Conservation (phyloP, 306 rosid species). For the Rubus parviflorus region DNA sequence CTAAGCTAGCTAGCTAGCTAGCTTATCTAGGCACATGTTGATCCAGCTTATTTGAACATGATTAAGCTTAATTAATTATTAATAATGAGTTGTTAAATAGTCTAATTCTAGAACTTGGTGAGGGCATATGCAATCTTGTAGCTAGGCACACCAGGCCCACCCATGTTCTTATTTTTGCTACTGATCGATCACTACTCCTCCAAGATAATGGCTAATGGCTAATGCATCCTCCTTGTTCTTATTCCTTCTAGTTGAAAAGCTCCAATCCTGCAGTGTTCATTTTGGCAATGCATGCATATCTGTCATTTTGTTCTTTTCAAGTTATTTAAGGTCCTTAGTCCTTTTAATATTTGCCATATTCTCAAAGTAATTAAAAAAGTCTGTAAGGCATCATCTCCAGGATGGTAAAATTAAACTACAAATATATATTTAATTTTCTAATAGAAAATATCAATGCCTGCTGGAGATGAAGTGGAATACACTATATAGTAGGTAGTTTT, state of each 20-base stretch:
- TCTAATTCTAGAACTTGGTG: slow-evolving; percentile 20
- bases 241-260: neutral
- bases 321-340: slow-evolving; percentile 9
- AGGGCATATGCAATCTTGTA: slow-evolving; percentile 1
- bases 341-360: neutral
- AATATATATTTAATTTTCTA: neutral
- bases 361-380: neutral
- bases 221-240: neutral
- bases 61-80: neutral
- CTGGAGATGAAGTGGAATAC: neutral
- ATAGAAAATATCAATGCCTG: neutral
- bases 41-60: slow-evolving; percentile 10
- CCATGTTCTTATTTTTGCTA: slow-evolving; percentile 26
- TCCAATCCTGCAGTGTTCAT: slow-evolving; percentile 12
- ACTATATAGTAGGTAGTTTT: neutral
- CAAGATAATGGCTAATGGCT: neutral
- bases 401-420: neutral
- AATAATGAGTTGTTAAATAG: slow-evolving; percentile 24
- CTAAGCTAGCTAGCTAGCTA: no score
- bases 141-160: slow-evolving; percentile 33
- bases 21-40: neutral
- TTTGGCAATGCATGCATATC: slow-evolving; percentile 20
- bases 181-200: neutral
- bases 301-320: neutral
- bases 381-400: neutral